Evolutionary conservation across 495 filamentous ascomycete genomes (phyloP).

Genomic region (Tuber indicum): DNA sequence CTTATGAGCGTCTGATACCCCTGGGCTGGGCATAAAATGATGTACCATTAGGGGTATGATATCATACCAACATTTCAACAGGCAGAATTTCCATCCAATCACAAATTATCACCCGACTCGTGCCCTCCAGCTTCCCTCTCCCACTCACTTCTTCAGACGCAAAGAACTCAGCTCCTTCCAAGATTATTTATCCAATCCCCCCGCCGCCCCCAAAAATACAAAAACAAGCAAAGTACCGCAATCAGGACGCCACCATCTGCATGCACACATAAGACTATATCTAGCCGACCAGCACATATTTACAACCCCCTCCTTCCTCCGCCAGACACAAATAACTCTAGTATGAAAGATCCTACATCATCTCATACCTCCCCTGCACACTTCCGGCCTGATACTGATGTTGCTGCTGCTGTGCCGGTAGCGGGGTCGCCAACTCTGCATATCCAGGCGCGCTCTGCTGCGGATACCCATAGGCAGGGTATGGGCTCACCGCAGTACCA

Average conservation of each 20-base stretch:
- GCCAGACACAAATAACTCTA: not conserved
- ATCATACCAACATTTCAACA: not conserved
- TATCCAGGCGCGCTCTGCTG: conserved; percentile 13
- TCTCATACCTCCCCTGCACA: conserved; percentile 23
- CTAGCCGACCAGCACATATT: not conserved
- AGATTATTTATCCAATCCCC: not conserved
- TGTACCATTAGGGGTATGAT: too few species aligned
- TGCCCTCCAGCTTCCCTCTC: not conserved
- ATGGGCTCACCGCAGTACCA: conserved; percentile 22
- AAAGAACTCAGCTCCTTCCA: not conserved
- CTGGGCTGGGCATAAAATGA: not conserved
- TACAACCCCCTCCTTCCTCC: not conserved
- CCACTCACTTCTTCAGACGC: not conserved
- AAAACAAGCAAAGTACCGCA: not conserved
- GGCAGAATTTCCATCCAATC: not conserved
- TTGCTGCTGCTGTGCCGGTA: conserved; percentile 18
- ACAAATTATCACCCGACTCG: not conserved
- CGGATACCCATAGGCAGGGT: conserved; percentile 13
- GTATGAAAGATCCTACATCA: conserved; percentile 22
- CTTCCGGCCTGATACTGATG: conserved; percentile 6
- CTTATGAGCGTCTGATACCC: not conserved
- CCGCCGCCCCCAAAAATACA: not conserved
- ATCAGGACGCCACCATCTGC: conserved; percentile 1
- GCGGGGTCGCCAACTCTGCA: conserved; percentile 18
- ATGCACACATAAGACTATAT: conserved; percentile 1